Conservation (phyloP, 805 yeast genomes). For the Teunomyces funiuensis region DNA sequence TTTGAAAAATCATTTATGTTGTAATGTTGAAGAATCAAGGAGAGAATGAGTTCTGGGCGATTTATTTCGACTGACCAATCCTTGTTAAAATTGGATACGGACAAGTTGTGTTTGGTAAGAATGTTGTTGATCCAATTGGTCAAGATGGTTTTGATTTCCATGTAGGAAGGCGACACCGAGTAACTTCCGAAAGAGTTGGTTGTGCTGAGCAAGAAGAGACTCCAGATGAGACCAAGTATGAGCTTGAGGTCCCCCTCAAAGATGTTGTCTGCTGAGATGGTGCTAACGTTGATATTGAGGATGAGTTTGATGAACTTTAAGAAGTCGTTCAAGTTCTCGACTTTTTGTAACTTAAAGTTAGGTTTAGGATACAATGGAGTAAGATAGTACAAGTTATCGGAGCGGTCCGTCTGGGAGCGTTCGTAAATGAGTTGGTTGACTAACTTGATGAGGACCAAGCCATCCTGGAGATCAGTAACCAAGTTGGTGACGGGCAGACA, state of each 20-base stretch:
- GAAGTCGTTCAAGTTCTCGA: conserved; percentile 46
- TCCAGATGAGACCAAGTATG: conserved; percentile 51
- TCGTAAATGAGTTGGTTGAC: conserved; percentile 32
- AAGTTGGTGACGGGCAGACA: conserved; percentile 15
- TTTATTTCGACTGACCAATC: conserved; percentile 54
- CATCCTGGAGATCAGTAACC: conserved; percentile 39
- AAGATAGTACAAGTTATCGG: conserved; percentile 22
- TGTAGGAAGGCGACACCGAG: conserved; percentile 24
- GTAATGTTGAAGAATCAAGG: conserved; percentile 32
- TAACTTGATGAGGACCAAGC: conserved; percentile 38
- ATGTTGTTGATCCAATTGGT: conserved; percentile 53
- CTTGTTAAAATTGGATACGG: conserved; percentile 48
- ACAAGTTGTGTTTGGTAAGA: conserved; percentile 14
- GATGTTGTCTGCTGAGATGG: conserved; percentile 50
- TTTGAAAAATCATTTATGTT: conserved; percentile 8
- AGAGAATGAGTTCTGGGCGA: conserved; percentile 49
- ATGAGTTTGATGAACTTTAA: conserved; percentile 42
- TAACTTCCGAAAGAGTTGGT: conserved; percentile 18
- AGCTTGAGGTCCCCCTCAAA: conserved; percentile 48
- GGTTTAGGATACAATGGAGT: conserved; percentile 39
- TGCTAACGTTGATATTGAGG: conserved; percentile 40
- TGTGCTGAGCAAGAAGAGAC: conserved; percentile 43
- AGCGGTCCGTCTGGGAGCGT: conserved; percentile 16
- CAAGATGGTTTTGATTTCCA: conserved; percentile 31
- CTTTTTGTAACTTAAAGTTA: conserved; percentile 41